Percentiles rank a stretch among this genome's conserved stretches.
Conservation (phyloP, 1,284 basidiomycete species). For the Cutaneotrichosporon mucoides region DNA sequence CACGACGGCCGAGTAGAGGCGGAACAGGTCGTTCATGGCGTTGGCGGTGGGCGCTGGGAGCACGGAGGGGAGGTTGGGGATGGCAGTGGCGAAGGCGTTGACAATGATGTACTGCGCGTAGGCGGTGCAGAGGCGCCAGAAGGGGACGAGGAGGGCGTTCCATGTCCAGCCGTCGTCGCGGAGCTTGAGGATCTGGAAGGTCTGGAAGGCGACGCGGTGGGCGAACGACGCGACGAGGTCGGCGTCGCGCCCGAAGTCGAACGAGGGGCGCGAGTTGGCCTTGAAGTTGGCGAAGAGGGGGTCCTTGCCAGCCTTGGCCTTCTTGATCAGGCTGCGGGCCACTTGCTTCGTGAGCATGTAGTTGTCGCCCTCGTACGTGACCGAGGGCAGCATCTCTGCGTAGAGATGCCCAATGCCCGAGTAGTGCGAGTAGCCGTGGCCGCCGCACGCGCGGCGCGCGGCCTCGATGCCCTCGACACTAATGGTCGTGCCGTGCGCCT, state of each 20-base stretch:
- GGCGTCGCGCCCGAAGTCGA: conserved; percentile 54
- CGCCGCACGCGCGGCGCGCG: conserved; percentile 54
- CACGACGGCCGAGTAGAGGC: conserved; percentile 50
- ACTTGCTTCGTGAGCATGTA: conserved; percentile 55
- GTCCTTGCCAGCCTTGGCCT: conserved; percentile 49
- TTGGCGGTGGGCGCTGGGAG: conserved; percentile 1
- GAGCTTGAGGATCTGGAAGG: conserved; percentile 44
- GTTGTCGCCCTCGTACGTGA: conserved; percentile 58
- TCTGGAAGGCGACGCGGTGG: conserved; percentile 40
- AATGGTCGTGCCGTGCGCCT: conserved; percentile 45
- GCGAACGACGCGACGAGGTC: conserved; percentile 55
- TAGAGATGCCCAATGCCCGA: conserved; percentile 56
- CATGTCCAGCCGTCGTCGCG: conserved; percentile 36
- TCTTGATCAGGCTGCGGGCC: conserved; percentile 53
- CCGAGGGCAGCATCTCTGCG: conserved; percentile 54
- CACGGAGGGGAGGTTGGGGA: neutral
- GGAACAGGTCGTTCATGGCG: conserved; percentile 44
- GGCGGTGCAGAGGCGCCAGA: conserved; percentile 16
- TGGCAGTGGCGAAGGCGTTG: neutral
- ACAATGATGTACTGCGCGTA: conserved; percentile 15
- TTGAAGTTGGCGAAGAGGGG: conserved; percentile 1
- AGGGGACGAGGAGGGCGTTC: conserved; percentile 22
- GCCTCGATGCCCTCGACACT: conserved; percentile 55
- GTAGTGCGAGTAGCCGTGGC: conserved; percentile 58
- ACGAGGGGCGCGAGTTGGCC: conserved; percentile 50